phyloP scores from a whole-genome alignment of 2,329 filamentous ascomycete species.

The Pestalotiopsis sp. region DNA sequence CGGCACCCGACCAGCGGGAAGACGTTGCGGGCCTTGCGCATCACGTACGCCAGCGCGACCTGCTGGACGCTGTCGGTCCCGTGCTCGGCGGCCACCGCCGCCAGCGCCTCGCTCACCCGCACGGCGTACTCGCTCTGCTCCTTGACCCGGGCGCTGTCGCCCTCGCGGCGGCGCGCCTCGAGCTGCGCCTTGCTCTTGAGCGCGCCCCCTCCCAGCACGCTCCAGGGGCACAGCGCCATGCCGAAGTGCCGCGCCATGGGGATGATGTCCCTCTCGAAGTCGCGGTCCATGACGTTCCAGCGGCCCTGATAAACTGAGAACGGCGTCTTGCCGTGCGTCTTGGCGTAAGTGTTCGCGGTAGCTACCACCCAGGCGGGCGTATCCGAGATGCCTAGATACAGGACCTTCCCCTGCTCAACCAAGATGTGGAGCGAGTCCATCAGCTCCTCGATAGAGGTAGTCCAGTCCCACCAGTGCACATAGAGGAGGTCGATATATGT shows the following conservation, averaged over 20 bases:
- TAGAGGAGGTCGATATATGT: slow-evolving; percentile 50
- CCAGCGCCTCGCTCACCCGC: not conserved
- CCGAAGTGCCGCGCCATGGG: slow-evolving; percentile 19
- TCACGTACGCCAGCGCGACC: slow-evolving; percentile 9
- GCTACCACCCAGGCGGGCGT: slow-evolving; percentile 35
- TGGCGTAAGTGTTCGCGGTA: slow-evolving; percentile 15
- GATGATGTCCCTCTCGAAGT: slow-evolving; percentile 18
- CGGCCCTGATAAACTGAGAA: slow-evolving; percentile 17
- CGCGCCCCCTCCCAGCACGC: not conserved
- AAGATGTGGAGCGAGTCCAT: slow-evolving; percentile 42
- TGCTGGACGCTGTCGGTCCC: not conserved
- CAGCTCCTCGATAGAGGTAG: slow-evolving; percentile 40
- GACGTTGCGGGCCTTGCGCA: not conserved
- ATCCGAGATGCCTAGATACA: slow-evolving; percentile 41
- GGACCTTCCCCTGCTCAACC: slow-evolving; percentile 39
- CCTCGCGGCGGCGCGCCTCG: not conserved
- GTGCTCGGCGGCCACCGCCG: not conserved
- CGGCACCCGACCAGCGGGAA: slow-evolving; percentile 43
- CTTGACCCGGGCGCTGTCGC: not conserved
- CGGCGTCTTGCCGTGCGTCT: slow-evolving; percentile 13
- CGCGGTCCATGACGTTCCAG: slow-evolving; percentile 15
- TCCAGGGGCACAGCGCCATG: slow-evolving; percentile 35
- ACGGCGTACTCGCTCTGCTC: not conserved
- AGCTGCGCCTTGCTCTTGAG: slow-evolving; percentile 1
- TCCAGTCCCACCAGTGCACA: slow-evolving; percentile 43